A percentile compares a stretch with the other conserved stretches of the same genome.
phyloP scores from a whole-genome alignment of 1,284 basidiomycete species.

The Hypsizygus ulmarius region DNA sequence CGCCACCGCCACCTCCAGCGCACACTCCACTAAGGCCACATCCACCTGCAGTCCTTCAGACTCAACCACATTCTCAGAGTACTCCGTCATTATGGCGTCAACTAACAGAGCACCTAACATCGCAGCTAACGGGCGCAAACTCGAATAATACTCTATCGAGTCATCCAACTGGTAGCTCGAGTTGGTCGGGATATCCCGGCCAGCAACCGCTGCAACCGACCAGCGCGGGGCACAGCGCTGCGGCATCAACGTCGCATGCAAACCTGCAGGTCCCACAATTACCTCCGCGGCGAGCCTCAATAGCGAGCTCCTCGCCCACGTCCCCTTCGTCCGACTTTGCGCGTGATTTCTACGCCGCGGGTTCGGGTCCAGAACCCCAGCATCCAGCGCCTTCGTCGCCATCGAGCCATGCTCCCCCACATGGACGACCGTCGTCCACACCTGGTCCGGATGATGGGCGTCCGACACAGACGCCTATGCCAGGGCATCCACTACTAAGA shows the following conservation, averaged over 20 bases:
- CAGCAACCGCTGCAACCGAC: conserved; percentile 2
- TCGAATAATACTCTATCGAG: background rate
- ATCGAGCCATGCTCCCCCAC: conserved; percentile 16
- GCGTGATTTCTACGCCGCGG: conserved; percentile 53
- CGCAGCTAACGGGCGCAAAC: conserved; percentile 14
- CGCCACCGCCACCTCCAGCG: conserved; percentile 10
- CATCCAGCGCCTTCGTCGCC: conserved; percentile 20
- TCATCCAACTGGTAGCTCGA: conserved; percentile 7
- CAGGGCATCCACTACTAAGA: conserved; percentile 62
- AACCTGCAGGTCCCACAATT: conserved; percentile 12
- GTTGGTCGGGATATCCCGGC: conserved; percentile 13
- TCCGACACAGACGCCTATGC: conserved; percentile 59
- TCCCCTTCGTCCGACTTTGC: conserved; percentile 46
- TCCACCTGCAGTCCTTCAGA: conserved; percentile 4
- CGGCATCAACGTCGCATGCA: conserved; percentile 7
- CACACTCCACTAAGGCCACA: background rate
- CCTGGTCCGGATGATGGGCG: conserved; percentile 42
- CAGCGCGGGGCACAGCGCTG: conserved; percentile 14
- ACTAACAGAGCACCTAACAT: conserved; percentile 20
- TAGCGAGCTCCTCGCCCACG: conserved; percentile 18
- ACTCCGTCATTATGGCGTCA: conserved; percentile 15
- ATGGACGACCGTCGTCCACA: conserved; percentile 6
- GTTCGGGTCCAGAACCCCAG: conserved; percentile 20
- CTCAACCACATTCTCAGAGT: conserved; percentile 11
- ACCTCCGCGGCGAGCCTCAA: conserved; percentile 16